These are phyloP conservation scores for Talaromyces sp. DNA, from an alignment of 2,329 filamentous ascomycete species.

Conservation along the genomic window DNA sequence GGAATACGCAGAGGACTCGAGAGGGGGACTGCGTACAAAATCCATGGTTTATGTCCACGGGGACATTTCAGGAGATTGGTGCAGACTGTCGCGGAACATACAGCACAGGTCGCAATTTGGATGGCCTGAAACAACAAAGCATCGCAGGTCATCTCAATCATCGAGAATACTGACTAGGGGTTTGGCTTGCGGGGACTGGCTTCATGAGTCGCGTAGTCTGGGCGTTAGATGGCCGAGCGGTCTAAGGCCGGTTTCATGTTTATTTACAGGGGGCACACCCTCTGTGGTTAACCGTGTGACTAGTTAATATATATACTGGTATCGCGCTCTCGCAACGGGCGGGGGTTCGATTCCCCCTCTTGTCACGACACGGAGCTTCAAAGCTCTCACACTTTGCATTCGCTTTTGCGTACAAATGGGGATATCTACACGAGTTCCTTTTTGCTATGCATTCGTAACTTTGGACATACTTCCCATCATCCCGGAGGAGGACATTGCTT, in stretches of 20 bases:
- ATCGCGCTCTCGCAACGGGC: neutral
- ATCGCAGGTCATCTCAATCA: neutral
- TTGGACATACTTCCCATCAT: too few species aligned
- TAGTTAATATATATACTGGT: neutral
- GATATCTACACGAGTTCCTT: neutral
- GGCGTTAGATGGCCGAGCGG: neutral
- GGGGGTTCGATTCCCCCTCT: neutral
- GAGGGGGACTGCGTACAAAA: neutral
- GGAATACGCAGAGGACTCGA: neutral
- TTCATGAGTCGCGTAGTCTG: neutral
- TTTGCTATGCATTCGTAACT: neutral
- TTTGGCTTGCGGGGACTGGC: neutral
- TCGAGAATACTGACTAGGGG: neutral
- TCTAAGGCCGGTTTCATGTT: neutral
- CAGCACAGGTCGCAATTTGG: neutral
- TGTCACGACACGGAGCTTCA: neutral
- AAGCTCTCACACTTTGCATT: neutral
- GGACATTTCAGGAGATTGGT: neutral
- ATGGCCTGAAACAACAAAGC: neutral
- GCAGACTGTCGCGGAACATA: neutral
- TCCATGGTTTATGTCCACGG: neutral
- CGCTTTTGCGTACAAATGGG: neutral
- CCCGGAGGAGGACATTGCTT: neutral
- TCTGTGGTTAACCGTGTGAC: neutral
- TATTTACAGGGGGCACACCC: neutral